Evolutionary conservation across 768 basidiomycete genomes (phyloP).

Genomic region (Cyclocybe cylindracea): DNA sequence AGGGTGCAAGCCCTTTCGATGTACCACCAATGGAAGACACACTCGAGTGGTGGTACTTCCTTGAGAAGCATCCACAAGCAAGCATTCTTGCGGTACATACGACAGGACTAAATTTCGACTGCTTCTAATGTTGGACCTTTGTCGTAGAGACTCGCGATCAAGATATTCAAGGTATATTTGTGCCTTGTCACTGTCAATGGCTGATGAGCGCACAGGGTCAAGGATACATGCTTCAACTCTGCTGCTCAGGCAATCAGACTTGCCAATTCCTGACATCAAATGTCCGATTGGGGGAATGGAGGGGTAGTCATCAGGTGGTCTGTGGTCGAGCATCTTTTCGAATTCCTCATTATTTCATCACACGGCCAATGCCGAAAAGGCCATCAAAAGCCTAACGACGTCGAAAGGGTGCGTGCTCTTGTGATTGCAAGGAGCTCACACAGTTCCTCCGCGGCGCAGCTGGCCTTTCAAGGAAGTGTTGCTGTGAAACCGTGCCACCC

Average conservation of each 20-base stretch:
- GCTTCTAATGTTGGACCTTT: not conserved
- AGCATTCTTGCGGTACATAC: not conserved
- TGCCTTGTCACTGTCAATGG: slow-evolving; percentile 28
- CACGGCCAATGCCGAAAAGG: too few species aligned
- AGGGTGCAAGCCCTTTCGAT: not conserved
- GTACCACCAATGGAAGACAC: not conserved
- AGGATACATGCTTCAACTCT: slow-evolving; percentile 25
- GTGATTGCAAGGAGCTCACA: too few species aligned
- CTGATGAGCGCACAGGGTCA: slow-evolving; percentile 23
- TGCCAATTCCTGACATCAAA: slow-evolving; percentile 10
- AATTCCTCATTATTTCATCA: too few species aligned
- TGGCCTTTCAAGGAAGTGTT: too few species aligned
- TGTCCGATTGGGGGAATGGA: not conserved
- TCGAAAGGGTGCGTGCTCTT: too few species aligned
- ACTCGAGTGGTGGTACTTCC: slow-evolving; percentile 1
- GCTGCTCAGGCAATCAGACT: slow-evolving; percentile 18
- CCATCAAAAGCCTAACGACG: too few species aligned
- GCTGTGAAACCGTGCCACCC: too few species aligned
- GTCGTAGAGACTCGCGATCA: slow-evolving; percentile 19
- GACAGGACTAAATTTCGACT: not conserved
- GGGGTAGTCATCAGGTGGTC: too few species aligned
- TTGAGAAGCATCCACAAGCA: not conserved
- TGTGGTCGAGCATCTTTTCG: too few species aligned
- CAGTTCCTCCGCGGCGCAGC: too few species aligned
- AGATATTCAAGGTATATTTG: slow-evolving; percentile 23